These are phyloP conservation scores for Glaciozyma antarctica DNA, from an alignment of 768 basidiomycete species.

Conservation along the genomic window DNA sequence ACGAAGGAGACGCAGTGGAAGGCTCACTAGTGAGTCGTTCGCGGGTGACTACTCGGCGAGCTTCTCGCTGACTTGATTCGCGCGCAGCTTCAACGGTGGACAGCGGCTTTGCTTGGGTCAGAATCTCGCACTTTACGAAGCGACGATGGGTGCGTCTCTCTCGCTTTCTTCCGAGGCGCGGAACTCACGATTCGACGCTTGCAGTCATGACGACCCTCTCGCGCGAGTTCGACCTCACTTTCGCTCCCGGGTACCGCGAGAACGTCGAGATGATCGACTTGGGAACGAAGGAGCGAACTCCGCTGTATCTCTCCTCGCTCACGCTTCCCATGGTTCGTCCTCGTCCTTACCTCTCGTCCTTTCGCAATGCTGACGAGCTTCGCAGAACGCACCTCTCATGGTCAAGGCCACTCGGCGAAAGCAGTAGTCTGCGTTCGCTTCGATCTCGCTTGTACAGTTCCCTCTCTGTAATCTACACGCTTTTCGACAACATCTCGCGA, in stretches of 20 bases:
- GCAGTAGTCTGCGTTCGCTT: neutral
- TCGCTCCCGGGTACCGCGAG: conserved; percentile 19
- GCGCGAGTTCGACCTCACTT: conserved; percentile 14
- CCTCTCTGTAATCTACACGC: too few species aligned
- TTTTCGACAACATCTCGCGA: too few species aligned
- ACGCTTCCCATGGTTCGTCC: conserved; percentile 18
- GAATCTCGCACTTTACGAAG: conserved; percentile 23
- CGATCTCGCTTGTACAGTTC: too few species aligned
- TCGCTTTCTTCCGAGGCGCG: neutral
- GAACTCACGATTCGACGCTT: neutral
- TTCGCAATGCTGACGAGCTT: neutral
- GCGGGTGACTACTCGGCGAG: too few species aligned
- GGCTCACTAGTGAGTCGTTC: neutral
- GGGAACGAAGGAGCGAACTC: conserved; percentile 4
- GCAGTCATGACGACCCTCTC: conserved; percentile 12
- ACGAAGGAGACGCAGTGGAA: conserved; percentile 4
- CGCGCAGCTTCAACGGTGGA: conserved; percentile 9
- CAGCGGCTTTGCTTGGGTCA: conserved; percentile 1
- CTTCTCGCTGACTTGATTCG: too few species aligned
- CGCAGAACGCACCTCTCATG: neutral
- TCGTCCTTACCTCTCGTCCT: neutral
- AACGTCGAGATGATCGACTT: conserved; percentile 10
- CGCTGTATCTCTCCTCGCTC: conserved; percentile 5
- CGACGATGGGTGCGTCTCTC: neutral
- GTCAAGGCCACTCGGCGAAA: neutral